Evolutionary conservation across 2,329 filamentous ascomycete genomes (phyloP).

Genomic region (Calonectria leucothoes): DNA sequence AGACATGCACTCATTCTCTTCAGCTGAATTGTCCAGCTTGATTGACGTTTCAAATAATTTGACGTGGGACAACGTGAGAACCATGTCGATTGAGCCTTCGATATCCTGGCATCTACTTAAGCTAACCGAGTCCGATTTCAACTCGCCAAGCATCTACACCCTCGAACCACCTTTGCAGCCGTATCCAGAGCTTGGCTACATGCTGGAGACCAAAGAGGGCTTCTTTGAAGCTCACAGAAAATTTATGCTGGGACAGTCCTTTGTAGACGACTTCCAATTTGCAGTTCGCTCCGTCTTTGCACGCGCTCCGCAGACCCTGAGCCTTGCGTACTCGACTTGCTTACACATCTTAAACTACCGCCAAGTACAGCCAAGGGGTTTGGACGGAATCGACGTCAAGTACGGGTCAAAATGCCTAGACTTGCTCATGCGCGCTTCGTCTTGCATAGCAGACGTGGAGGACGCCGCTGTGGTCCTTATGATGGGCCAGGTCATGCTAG

Average conservation of each 20-base stretch:
- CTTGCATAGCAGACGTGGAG: not conserved
- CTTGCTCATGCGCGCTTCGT: not conserved
- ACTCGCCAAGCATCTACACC: not conserved
- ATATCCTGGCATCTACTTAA: not conserved
- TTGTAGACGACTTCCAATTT: slow-evolving; percentile 6
- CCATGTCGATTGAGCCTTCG: not conserved
- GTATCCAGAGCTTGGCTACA: not conserved
- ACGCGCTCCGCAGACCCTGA: slow-evolving; percentile 5
- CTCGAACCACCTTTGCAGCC: not conserved
- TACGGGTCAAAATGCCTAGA: slow-evolving; percentile 7
- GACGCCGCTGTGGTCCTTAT: slow-evolving; percentile 12
- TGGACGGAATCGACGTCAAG: not conserved
- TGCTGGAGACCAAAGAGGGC: slow-evolving; percentile 2
- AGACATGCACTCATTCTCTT: not conserved
- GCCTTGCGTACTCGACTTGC: slow-evolving; percentile 9
- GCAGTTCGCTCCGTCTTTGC: not conserved
- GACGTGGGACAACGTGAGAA: not conserved
- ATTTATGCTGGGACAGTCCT: slow-evolving; percentile 20
- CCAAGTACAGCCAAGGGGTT: not conserved
- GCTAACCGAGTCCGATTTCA: not conserved
- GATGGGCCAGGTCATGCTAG: slow-evolving; percentile 19
- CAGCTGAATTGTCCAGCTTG: not conserved
- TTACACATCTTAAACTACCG: slow-evolving; percentile 12
- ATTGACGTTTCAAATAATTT: not conserved
- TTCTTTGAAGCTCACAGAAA: slow-evolving; percentile 20